A percentile compares a stretch with the other conserved stretches of the same genome.
Conservation (phyloP, 176 grass and related monocot genomes). For the Carex kokanica region DNA sequence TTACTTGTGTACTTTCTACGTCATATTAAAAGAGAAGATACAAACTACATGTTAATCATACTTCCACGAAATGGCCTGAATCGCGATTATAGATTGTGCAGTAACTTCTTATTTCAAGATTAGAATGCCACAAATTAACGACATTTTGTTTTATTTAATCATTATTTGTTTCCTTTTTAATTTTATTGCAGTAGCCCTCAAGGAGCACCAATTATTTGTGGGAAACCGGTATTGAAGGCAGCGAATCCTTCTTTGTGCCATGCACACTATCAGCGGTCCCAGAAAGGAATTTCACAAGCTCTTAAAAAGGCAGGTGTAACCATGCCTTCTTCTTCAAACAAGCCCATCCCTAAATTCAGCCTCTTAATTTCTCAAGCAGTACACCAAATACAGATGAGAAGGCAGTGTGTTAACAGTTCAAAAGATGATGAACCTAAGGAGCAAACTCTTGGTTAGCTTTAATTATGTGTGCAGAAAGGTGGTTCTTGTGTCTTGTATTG, state of each 20-base stretch:
- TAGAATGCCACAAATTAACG: neutral
- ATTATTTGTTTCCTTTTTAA: neutral
- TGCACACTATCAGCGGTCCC: constrained; percentile 32
- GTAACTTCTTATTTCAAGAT: neutral
- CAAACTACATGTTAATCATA: neutral
- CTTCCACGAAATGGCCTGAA: neutral
- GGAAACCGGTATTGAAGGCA: constrained; percentile 25
- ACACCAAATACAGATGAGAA: constrained; percentile 33
- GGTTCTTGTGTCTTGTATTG: neutral
- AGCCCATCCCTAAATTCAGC: constrained; percentile 26
- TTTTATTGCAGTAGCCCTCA: constrained; percentile 29
- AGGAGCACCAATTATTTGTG: constrained; percentile 18
- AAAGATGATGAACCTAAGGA: constrained; percentile 11
- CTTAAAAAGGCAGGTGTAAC: constrained; percentile 33
- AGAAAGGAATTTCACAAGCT: constrained; percentile 39
- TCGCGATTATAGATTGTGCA: neutral
- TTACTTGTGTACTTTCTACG: neutral
- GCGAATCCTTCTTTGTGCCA: constrained; percentile 34
- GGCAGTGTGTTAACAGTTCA: constrained; percentile 9
- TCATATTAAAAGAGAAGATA: neutral
- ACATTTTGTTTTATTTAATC: neutral
- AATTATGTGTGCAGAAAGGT: neutral
- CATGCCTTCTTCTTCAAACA: constrained; percentile 21
- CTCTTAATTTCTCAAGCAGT: constrained; percentile 31
- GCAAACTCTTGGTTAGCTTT: constrained; percentile 24